Conservation (phyloP, 2,329 filamentous ascomycete genomes). For the Cyphellophora attinorum region DNA sequence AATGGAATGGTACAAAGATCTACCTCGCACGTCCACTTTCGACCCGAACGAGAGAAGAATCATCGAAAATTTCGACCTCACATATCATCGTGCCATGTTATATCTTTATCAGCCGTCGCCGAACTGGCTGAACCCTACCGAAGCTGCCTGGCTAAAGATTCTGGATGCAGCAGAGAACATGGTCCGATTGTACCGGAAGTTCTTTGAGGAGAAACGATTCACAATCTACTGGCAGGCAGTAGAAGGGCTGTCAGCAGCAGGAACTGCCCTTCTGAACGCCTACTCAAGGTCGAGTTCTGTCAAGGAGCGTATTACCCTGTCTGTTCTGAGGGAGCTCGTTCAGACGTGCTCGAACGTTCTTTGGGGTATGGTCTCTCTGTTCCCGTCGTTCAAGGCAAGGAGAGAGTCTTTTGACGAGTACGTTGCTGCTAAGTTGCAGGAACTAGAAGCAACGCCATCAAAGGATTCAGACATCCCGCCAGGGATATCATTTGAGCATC, state of each 20-base stretch:
- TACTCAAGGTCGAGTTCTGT: constrained; percentile 5
- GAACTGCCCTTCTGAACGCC: constrained; percentile 5
- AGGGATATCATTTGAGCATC: too few species aligned
- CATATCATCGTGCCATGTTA: constrained; percentile 7
- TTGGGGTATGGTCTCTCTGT: constrained; percentile 18
- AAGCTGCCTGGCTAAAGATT: constrained; percentile 2
- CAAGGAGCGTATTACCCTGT: constrained; percentile 5
- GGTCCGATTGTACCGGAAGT: constrained; percentile 8
- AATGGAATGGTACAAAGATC: constrained; percentile 6
- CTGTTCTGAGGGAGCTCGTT: constrained; percentile 3
- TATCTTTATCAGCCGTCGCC: constrained; percentile 9
- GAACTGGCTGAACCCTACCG: constrained; percentile 3
- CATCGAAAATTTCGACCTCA: constrained; percentile 9
- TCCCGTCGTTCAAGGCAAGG: constrained; percentile 15
- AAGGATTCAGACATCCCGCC: too few species aligned
- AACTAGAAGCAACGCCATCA: too few species aligned
- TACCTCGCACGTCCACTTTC: constrained; percentile 1
- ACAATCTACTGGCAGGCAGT: constrained; percentile 10
- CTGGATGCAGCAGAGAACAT: constrained; percentile 5
- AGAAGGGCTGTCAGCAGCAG: constrained; percentile 7
- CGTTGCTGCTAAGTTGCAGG: too few species aligned
- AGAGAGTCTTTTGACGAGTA: constrained; percentile 14
- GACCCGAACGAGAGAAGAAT: constrained; percentile 5
- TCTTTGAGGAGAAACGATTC: constrained; percentile 5
- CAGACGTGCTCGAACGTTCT: constrained; percentile 15